phyloP scores from a whole-genome alignment of 1,284 basidiomycete species.

The Trichosporon asahii region DNA sequence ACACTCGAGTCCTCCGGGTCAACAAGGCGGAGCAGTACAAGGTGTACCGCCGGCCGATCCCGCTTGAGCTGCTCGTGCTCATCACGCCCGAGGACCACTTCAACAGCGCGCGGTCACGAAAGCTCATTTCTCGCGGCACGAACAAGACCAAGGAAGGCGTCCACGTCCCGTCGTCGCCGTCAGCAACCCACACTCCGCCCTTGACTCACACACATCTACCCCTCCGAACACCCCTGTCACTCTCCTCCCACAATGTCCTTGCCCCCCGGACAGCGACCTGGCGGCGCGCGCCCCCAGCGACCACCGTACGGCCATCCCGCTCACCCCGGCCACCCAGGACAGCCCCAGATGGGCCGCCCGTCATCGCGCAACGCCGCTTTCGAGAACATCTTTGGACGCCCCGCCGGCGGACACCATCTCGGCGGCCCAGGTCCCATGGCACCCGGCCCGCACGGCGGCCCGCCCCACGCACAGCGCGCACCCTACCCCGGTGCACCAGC shows the following conservation, averaged over 20 bases:
- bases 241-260: neutral
- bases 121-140: slow-evolving; percentile 40
- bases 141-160: slow-evolving; percentile 23
- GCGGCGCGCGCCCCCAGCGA: neutral
- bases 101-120: slow-evolving; percentile 46
- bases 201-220: neutral
- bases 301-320: neutral
- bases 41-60: slow-evolving; percentile 93
- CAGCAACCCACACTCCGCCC: neutral
- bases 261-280: slow-evolving; percentile 1
- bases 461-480: neutral
- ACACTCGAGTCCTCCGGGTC: no score
- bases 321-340: neutral
- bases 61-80: slow-evolving; percentile 85
- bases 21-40: slow-evolving; percentile 90
- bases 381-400: slow-evolving; percentile 52
- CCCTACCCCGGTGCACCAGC: neutral
- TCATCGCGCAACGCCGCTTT: slow-evolving; percentile 47
- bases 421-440: slow-evolving; percentile 23
- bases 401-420: slow-evolving; percentile 48
- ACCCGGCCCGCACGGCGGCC: slow-evolving; percentile 2
- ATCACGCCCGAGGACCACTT: slow-evolving; percentile 70
- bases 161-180: slow-evolving; percentile 25
- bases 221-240: neutral
- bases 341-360: slow-evolving; percentile 2